phyloP scores from a whole-genome alignment of 345 rosid genomes.

The Lagerstroemia speciosa region DNA sequence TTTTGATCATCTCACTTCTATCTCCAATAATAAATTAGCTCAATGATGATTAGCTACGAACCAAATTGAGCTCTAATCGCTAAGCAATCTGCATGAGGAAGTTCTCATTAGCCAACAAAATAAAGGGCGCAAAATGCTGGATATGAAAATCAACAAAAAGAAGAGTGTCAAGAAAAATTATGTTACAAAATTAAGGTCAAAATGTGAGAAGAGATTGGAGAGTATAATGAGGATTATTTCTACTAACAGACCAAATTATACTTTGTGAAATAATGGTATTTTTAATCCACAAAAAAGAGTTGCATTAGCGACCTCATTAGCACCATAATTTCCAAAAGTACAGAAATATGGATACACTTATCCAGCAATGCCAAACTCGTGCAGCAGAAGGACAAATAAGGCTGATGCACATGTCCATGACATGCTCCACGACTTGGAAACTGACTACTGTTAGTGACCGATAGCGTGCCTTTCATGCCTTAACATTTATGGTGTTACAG shows the following conservation, averaged over 20 bases:
- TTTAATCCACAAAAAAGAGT: too few relatives aligned
- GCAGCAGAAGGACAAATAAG: not conserved
- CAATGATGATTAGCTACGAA: not conserved
- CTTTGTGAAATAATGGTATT: too few relatives aligned
- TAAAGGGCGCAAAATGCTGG: too few relatives aligned
- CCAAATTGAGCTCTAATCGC: not conserved
- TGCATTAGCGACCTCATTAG: too few relatives aligned
- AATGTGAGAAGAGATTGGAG: too few relatives aligned
- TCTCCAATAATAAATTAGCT: not conserved
- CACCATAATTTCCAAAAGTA: not conserved
- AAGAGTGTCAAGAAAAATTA: too few relatives aligned
- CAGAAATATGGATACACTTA: not conserved
- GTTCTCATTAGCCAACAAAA: too few relatives aligned
- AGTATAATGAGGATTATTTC: too few relatives aligned
- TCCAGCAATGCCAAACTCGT: not conserved
- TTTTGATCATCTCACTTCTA: not conserved
- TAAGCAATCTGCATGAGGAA: too few relatives aligned
- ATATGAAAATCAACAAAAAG: too few relatives aligned
- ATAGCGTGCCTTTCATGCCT: not conserved
- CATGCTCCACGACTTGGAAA: not conserved
- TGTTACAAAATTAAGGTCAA: too few relatives aligned
- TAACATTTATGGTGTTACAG: not conserved
- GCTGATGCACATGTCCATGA: not conserved
- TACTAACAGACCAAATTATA: too few relatives aligned
- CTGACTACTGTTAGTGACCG: not conserved